These are phyloP conservation scores for Obelidium mucronatum DNA, from an alignment of 192 early-diverging fungal genomes.

Conservation along the genomic window DNA sequence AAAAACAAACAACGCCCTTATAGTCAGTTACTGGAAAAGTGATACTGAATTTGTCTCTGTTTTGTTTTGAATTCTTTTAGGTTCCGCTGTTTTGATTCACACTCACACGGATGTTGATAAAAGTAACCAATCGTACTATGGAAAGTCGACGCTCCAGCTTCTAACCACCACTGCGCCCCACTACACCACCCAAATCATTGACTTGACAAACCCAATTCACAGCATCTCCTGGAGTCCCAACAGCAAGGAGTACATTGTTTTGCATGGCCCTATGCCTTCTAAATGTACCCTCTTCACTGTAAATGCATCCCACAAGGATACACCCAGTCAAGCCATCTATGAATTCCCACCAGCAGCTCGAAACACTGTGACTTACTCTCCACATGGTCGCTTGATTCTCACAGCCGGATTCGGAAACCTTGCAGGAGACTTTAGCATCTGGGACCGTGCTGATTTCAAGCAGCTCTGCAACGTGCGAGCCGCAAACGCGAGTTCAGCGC, in stretches of 20 bases:
- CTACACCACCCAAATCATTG: conserved; percentile 88
- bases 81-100: conserved; percentile 85
- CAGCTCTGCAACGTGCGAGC: conserved; percentile 84
- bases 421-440: conserved; percentile 90
- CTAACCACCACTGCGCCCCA: conserved; percentile 84
- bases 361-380: conserved; percentile 89
- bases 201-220: conserved; percentile 90
- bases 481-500: conserved; percentile 82
- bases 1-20: background rate
- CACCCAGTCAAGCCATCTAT: conserved; percentile 57
- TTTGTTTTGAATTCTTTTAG: background rate
- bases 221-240: conserved; percentile 95
- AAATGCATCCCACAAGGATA: conserved; percentile 63
- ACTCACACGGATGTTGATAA: conserved; percentile 96
- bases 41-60: background rate
- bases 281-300: conserved; percentile 94
- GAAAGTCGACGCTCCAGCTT: conserved; percentile 94
- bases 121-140: conserved; percentile 96
- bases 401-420: conserved; percentile 98
- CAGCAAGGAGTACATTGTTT: conserved; percentile 97
- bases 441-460: conserved; percentile 87
- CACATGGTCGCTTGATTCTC: conserved; percentile 87
- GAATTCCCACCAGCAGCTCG: conserved; percentile 88
- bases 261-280: conserved; percentile 93
- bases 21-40: background rate